A percentile compares a stretch with the other conserved stretches of the same genome.
phyloP scores from a whole-genome alignment of 2,329 filamentous ascomycete genomes.

The Harringtonia lauricola region DNA sequence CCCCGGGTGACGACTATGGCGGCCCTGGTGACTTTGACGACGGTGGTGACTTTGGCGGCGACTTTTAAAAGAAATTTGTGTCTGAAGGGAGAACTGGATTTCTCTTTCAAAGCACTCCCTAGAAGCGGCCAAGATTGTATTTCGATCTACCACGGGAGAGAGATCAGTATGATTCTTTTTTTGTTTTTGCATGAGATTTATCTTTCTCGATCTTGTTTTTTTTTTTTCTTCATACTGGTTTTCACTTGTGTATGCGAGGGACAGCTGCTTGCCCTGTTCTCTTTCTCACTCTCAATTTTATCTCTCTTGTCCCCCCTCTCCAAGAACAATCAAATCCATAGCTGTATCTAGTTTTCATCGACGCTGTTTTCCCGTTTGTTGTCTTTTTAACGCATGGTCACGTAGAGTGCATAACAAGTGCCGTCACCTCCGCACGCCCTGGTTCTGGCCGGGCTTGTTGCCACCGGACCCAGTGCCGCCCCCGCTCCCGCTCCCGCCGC shows the following conservation, averaged over 20 bases:
- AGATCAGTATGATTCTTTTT: neutral
- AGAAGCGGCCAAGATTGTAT: no score
- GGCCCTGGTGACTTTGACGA: constrained; percentile 21
- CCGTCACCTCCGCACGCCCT: constrained; percentile 26
- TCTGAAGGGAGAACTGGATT: neutral
- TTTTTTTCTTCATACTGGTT: no score
- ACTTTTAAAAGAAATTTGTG: constrained; percentile 22
- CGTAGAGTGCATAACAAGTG: neutral
- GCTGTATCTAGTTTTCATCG: no score
- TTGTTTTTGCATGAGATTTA: no score
- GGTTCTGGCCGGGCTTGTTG: constrained; percentile 22
- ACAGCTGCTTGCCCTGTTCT: no score
- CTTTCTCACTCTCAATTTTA: neutral
- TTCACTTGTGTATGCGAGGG: neutral
- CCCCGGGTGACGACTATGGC: constrained; percentile 15
- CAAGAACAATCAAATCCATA: no score
- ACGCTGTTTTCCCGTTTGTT: no score
- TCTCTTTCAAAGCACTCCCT: no score
- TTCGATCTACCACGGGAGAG: no score
- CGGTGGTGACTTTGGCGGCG: constrained; percentile 24
- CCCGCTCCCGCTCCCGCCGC: constrained; percentile 15
- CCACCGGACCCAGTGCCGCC: constrained; percentile 14
- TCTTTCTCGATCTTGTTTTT: neutral
- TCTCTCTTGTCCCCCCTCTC: no score
- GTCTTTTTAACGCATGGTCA: neutral